Evolutionary conservation across 257 asterid species (phyloP), one percentile per base, ranked within the genome.

Genomic region (Schizonepeta tenuifolia): DNA sequence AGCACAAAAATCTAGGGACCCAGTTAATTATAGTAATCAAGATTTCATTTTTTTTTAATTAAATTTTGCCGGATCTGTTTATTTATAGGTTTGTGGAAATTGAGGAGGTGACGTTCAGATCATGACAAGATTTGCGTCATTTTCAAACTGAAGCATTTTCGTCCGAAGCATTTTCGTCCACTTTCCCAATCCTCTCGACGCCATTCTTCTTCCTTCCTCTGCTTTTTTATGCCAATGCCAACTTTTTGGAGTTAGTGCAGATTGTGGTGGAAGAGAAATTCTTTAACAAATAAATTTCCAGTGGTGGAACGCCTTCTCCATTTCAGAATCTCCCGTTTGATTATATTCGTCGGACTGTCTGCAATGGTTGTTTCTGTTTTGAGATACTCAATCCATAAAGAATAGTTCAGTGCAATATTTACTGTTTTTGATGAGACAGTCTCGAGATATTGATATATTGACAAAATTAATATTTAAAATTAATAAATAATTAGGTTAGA

Each of bases 51-150:
- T 67, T 46, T 67, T 71, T 68, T 36, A 10, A 77, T 77, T 55
- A 72, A 47, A 73, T 44, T 55, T 60, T 81, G 59, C n/a, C 17
- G 69, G 22, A 73, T 59, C 77, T 70, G 77, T 76, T 71, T 28
- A 81, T 72, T 44, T 65, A 41, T 44, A 65, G 20, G 58, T 44
- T 65, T 65, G 26, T 26, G 74, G 74, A 67, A 82, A 69, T 59
- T 13, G 78, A 68, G 78, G 83, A 71, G 79, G 87, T 86, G 91
- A 83, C 86, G 88, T 84, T 73, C 85, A 79, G 78, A 79, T 62
- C 77, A 66, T 80, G 67, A 87, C 94, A 87, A 90, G 78, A 75
- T 68, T 35, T 56, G 79, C 87, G 89, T 87, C 93, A 81, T 81
- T 87, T 78, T 89, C 93, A 75, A 75, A 69, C 77, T 60, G 74